These are phyloP conservation scores for Beta corolliflora DNA, from an alignment of 179 eudicot genomes.

Conservation along the genomic window DNA sequence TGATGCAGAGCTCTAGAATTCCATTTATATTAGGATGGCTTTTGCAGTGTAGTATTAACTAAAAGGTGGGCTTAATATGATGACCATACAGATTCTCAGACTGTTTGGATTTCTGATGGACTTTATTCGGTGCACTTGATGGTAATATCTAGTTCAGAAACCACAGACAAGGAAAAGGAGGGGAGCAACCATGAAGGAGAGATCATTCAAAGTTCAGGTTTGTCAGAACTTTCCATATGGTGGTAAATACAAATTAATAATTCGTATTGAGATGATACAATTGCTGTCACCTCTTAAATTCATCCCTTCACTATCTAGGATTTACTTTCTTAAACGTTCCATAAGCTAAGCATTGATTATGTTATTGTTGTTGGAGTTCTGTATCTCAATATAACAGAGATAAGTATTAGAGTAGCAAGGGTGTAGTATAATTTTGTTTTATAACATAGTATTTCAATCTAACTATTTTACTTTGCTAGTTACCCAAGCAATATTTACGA, in stretches of 20 bases:
- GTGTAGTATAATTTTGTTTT: background rate
- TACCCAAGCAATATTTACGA: conserved; percentile 60
- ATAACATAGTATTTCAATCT: background rate
- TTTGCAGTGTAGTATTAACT: background rate
- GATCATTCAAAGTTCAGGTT: conserved; percentile 62
- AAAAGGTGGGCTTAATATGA: conserved; percentile 8
- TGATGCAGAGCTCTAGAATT: background rate
- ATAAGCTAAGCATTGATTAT: background rate
- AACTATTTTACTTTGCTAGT: conserved; percentile 42
- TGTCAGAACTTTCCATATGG: conserved; percentile 5
- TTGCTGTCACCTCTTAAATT: background rate
- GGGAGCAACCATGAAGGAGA: conserved; percentile 38
- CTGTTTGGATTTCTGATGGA: conserved; percentile 86
- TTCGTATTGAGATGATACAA: background rate
- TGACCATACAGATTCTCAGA: conserved; percentile 61
- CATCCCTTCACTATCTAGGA: too few relatives aligned
- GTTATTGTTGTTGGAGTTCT: background rate
- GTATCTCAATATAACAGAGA: background rate
- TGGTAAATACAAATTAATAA: background rate
- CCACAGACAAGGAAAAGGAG: conserved; percentile 41
- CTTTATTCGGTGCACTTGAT: conserved; percentile 53
- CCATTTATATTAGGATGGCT: background rate
- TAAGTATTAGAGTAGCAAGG: background rate
- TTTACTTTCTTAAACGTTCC: background rate
- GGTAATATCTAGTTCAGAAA: conserved; percentile 43